phyloP scores from a whole-genome alignment of 2,329 filamentous ascomycete genomes.

The Neofusicoccum laricinum region DNA sequence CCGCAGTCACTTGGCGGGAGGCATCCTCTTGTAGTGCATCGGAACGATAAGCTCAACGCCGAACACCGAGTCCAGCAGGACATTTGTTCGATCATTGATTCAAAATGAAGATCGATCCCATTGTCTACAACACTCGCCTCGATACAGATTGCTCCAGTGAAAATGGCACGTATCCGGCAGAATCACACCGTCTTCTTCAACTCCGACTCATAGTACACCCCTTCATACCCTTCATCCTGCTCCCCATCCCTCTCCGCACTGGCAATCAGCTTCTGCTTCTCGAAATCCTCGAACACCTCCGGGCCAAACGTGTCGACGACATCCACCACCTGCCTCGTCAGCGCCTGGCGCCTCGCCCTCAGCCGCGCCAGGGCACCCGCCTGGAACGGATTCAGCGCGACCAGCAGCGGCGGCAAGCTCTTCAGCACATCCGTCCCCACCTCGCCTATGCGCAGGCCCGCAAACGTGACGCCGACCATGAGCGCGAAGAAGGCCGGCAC shows the following conservation, averaged over 20 bases:
- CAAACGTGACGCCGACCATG: conserved; percentile 82
- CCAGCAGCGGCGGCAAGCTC: conserved; percentile 80
- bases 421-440: conserved; percentile 95
- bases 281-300: conserved; percentile 81
- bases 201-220: neutral
- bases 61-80: no score
- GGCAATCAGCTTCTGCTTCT: conserved; percentile 16
- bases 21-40: no score
- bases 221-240: neutral
- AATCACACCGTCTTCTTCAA: neutral
- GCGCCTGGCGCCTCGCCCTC: conserved; percentile 63
- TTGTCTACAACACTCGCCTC: no score
- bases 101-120: no score
- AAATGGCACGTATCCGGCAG: no score
- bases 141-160: no score
- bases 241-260: conserved; percentile 9
- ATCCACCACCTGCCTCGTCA: conserved; percentile 76
- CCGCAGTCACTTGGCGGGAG: no score
- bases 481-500: conserved; percentile 71
- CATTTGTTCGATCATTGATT: no score
- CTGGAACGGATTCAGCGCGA: conserved; percentile 76
- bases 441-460: conserved; percentile 84
- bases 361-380: conserved; percentile 77
- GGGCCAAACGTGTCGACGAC: conserved; percentile 88
- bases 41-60: no score